Percentiles rank a stretch among this genome's conserved stretches.
Conservation (phyloP, 1,284 basidiomycete genomes). For the Apiotrichum sp. region DNA sequence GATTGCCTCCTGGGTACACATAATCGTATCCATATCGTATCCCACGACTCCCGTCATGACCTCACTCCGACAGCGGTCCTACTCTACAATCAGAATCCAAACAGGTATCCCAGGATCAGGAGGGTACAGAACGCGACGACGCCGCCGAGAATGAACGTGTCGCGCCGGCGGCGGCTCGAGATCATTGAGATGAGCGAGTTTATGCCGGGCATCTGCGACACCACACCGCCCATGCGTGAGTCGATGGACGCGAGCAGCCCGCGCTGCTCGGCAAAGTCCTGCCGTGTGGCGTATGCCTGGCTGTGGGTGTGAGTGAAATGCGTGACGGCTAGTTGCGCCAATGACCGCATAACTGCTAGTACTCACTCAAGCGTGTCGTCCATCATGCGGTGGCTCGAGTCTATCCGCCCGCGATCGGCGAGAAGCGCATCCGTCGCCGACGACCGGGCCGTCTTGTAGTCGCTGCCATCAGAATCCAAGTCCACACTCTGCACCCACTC, state of each 20-base stretch:
- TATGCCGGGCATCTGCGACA: constrained; percentile 85
- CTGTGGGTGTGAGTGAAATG: constrained; percentile 47
- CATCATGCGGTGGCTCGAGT: constrained; percentile 89
- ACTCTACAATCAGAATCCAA: constrained; percentile 46
- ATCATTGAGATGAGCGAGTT: constrained; percentile 90
- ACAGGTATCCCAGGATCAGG: constrained; percentile 70
- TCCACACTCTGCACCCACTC: constrained; percentile 56
- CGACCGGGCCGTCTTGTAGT: constrained; percentile 65
- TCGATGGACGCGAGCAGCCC: constrained; percentile 69
- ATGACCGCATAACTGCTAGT: no score
- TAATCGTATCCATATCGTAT: no score
- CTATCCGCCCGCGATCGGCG: constrained; percentile 79
- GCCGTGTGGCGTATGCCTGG: constrained; percentile 96
- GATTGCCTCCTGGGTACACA: no score
- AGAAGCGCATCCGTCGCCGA: constrained; percentile 80
- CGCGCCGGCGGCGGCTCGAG: constrained; percentile 77
- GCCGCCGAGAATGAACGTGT: constrained; percentile 81
- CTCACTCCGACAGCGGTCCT: no score
- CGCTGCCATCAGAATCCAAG: constrained; percentile 30
- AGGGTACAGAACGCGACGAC: constrained; percentile 80
- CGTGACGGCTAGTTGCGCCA: no score
- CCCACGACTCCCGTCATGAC: no score
- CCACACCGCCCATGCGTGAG: constrained; percentile 70
- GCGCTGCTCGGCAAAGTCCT: constrained; percentile 84
- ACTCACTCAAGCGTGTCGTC: constrained; percentile 82